Conservation (phyloP, 768 basidiomycete genomes). For the Rhizopogon roseolus region DNA sequence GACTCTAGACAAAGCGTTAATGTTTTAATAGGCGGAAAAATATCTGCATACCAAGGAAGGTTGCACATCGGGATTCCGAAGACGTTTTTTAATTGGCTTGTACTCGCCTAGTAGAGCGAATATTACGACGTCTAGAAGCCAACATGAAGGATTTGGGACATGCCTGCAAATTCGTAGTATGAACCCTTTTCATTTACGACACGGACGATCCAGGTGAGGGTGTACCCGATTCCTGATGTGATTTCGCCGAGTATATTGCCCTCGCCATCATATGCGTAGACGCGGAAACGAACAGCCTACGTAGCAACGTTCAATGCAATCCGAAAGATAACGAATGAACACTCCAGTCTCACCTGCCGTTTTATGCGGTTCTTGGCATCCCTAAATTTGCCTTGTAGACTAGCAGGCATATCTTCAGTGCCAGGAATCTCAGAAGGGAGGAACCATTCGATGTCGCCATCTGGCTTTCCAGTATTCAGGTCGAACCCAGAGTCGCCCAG, state of each 20-base stretch:
- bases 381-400: conserved; percentile 10
- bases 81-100: neutral
- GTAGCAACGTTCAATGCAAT: neutral
- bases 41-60: neutral
- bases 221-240: conserved; percentile 14
- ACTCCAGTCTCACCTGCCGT: conserved; percentile 19
- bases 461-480: conserved; percentile 3
- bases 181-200: conserved; percentile 31
- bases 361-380: conserved; percentile 20
- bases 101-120: neutral
- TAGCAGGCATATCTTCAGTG: conserved; percentile 10
- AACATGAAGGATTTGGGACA: neutral
- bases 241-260: conserved; percentile 25
- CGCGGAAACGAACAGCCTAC: conserved; percentile 30
- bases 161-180: conserved; percentile 12
- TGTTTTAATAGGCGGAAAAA: no score
- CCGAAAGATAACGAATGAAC: neutral
- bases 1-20: neutral
- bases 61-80: conserved; percentile 5
- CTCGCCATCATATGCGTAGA: conserved; percentile 24
- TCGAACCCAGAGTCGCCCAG: conserved; percentile 25
- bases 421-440: conserved; percentile 27
- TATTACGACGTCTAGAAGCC: neutral
- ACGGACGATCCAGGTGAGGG: conserved; percentile 24
- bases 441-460: conserved; percentile 11